phyloP scores from a whole-genome alignment of 2,329 filamentous ascomycete species.

The Dothideomycetidae sp. region DNA sequence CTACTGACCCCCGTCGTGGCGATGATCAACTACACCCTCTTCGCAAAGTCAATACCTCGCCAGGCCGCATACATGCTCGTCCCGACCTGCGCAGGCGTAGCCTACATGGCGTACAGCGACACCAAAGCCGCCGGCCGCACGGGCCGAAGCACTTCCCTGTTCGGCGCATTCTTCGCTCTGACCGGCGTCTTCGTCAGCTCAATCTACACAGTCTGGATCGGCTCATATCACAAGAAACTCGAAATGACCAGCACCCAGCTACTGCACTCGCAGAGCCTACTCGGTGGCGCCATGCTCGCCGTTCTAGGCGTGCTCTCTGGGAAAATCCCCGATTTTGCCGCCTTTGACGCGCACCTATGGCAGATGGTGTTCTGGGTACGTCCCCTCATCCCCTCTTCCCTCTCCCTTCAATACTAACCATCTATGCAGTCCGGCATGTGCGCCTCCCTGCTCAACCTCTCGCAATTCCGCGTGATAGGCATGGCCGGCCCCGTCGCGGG shows the following conservation, averaged over 20 bases:
- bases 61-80: slow-evolving; percentile 40
- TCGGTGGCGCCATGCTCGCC: slow-evolving; percentile 47
- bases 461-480: slow-evolving; percentile 23
- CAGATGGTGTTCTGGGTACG: slow-evolving; percentile 44
- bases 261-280: slow-evolving; percentile 52
- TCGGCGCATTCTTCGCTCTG: slow-evolving; percentile 51
- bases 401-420: neutral
- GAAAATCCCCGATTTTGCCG: slow-evolving; percentile 44
- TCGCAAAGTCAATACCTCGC: slow-evolving; percentile 41
- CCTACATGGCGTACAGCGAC: slow-evolving; percentile 54
- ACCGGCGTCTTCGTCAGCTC: slow-evolving; percentile 51
- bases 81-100: slow-evolving; percentile 50
- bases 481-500: slow-evolving; percentile 22
- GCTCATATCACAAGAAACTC: slow-evolving; percentile 50
- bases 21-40: slow-evolving; percentile 49
- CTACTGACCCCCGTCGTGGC: slow-evolving; percentile 52
- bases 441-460: slow-evolving; percentile 48
- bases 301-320: slow-evolving; percentile 54
- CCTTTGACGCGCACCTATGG: slow-evolving; percentile 29
- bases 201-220: slow-evolving; percentile 56
- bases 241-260: slow-evolving; percentile 56
- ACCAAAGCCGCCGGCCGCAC: slow-evolving; percentile 32
- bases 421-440: slow-evolving; percentile 45
- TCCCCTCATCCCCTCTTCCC: slow-evolving; percentile 3
- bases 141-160: slow-evolving; percentile 39